phyloP scores from a whole-genome alignment of 441 rosid genomes.

The Arabidopsis hybrid region DNA sequence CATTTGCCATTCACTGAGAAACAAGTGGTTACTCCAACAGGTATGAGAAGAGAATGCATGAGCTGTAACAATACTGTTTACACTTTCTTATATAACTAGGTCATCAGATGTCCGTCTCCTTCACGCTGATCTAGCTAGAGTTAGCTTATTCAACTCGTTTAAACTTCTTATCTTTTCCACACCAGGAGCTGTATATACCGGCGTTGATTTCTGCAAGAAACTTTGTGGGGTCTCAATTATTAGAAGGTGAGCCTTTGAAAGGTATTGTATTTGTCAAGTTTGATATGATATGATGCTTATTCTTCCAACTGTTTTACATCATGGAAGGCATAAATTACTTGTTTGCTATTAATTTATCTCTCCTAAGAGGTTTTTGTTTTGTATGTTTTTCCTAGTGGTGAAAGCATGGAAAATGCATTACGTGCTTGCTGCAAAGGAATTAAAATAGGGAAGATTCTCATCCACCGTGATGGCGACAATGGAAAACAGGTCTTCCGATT shows the following conservation, averaged over 20 bases:
- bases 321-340: conserved; percentile 4
- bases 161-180: conserved; percentile 30
- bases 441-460: conserved; percentile 92
- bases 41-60: conserved; percentile 49
- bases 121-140: background rate
- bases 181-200: conserved; percentile 82
- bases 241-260: conserved; percentile 83
- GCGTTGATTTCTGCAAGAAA: conserved; percentile 98
- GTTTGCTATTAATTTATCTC: background rate
- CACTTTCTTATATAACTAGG: conserved; percentile 7
- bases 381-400: conserved; percentile 63
- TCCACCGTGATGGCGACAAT: conserved; percentile 95
- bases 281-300: background rate
- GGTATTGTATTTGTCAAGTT: conserved; percentile 37
- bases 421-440: conserved; percentile 99
- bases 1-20: conserved; percentile 96
- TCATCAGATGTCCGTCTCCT: conserved; percentile 1
- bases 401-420: conserved; percentile 98
- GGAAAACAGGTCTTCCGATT: conserved; percentile 75
- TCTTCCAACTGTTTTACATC: background rate
- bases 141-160: background rate
- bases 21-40: conserved; percentile 95
- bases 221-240: conserved; percentile 95
- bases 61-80: conserved; percentile 10
- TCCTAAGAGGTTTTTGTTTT: conserved; percentile 3